Percentiles rank a stretch among this genome's conserved stretches.
Evolutionary conservation across 768 basidiomycete species (phyloP).

Genomic region (Russula virescens): DNA sequence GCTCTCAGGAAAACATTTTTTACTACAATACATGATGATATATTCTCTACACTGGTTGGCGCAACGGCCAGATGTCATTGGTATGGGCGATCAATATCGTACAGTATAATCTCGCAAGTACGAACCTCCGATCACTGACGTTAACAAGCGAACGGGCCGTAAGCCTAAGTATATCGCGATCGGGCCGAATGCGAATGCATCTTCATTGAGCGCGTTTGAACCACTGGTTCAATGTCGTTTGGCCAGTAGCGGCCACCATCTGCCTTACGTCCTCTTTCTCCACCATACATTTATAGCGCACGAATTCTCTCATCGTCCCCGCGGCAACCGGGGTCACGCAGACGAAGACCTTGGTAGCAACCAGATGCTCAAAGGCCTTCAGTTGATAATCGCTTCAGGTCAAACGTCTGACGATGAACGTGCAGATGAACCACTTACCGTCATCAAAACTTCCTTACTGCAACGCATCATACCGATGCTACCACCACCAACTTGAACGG

Average conservation of each 20-base stretch:
- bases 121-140: no score
- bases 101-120: no score
- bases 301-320: conserved; percentile 59
- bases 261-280: conserved; percentile 61
- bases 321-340: conserved; percentile 43
- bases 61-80: no score
- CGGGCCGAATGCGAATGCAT: no score
- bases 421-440: conserved; percentile 40
- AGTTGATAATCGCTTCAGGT: not conserved
- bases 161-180: no score
- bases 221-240: conserved; percentile 76
- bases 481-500: conserved; percentile 65
- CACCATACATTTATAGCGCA: conserved; percentile 64
- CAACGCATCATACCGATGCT: conserved; percentile 68
- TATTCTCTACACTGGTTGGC: no score
- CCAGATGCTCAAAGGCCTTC: conserved; percentile 75
- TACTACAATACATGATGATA: no score
- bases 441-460: conserved; percentile 56
- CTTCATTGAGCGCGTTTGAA: conserved; percentile 49
- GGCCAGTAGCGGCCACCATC: conserved; percentile 58
- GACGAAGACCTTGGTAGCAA: conserved; percentile 51
- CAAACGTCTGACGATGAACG: not conserved
- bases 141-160: no score
- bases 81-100: no score
- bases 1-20: no score